Base-by-base conservation (phyloP, 2,329 filamentous ascomycete genomes). In the Colletotrichum falcatum region DNA sequence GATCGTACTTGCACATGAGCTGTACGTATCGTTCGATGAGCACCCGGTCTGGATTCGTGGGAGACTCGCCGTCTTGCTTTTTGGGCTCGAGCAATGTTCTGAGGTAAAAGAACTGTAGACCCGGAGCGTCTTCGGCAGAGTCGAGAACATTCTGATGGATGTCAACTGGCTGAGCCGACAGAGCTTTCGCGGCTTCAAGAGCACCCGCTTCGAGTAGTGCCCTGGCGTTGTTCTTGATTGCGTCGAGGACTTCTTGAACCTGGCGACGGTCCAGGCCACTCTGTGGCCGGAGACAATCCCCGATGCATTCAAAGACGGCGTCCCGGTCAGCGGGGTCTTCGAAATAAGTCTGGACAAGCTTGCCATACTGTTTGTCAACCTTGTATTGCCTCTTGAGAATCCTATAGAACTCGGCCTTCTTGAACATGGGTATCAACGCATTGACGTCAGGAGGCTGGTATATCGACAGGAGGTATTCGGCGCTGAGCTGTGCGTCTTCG, bases 401-500 rank as follows among this genome's bases (percentile, higher is more conserved):
- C 59, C 96, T 91, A 79, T 93, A 97, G 79, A 98, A 99, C 0
- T 90, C 89, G 1, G 96, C 95, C 72, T 90, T 85, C 74, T 90
- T 89, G 75, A 98, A 93, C 0, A 93, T 82, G 0, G 93, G 90
- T 70, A 98, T 91, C 75, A 98, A 83, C 12, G 86, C 86, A 39
- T 90, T 86, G 71, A 96, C 86, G 77, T 97, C 92, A 4, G 95
- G 90, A 20, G 97, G 96, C 65, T 96, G 94, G 78, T 98, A 98
- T 6, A 96, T 90, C 0, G 97, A 98, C 26, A 99, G 85, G 0
- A 99, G 84, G 79, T 99, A 99, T 81, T 99, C 96, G 1, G 93
- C 92, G 77, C 96, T 99, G n/a, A 99, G 87, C 80, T 99, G 95
- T 54, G 95, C 97, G 80, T 99, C 96, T 64, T 98, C 95, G 5